A percentile compares a stretch with the other conserved stretches of the same genome.
Evolutionary conservation across 768 basidiomycete genomes (phyloP).

Genomic region (Fistulinella prunicolor): DNA sequence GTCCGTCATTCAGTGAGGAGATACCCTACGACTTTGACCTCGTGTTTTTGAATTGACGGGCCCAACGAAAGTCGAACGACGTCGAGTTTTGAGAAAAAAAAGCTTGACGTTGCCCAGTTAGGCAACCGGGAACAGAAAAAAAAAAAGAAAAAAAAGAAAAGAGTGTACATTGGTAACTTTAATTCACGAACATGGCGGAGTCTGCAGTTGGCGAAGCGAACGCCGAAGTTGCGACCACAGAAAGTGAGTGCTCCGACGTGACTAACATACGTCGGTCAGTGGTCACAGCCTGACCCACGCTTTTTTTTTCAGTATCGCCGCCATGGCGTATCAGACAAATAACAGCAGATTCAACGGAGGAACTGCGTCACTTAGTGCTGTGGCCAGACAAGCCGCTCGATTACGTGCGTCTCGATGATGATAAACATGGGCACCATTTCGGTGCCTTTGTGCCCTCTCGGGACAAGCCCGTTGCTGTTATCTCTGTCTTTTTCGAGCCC

Average conservation of each 20-base stretch:
- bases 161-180: constrained; percentile 1
- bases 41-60: neutral
- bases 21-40: neutral
- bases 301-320: constrained; percentile 6
- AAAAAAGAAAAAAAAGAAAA: neutral
- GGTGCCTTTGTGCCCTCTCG: constrained; percentile 48
- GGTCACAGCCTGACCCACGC: neutral
- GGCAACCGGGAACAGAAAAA: neutral
- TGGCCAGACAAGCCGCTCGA: constrained; percentile 52
- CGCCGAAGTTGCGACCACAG: neutral
- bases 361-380: constrained; percentile 54
- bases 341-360: constrained; percentile 41
- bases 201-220: constrained; percentile 6
- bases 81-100: neutral
- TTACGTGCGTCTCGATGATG: constrained; percentile 52
- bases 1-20: too few species aligned
- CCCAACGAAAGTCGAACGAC: neutral
- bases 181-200: constrained; percentile 2
- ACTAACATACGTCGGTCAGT: too few species aligned
- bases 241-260: too few species aligned
- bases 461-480: constrained; percentile 46
- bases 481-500: constrained; percentile 53
- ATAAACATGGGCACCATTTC: constrained; percentile 48
- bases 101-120: constrained; percentile 3
- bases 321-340: constrained; percentile 31